phyloP scores from a whole-genome alignment of 257 asterid species.

The Penstemon barbatus region DNA sequence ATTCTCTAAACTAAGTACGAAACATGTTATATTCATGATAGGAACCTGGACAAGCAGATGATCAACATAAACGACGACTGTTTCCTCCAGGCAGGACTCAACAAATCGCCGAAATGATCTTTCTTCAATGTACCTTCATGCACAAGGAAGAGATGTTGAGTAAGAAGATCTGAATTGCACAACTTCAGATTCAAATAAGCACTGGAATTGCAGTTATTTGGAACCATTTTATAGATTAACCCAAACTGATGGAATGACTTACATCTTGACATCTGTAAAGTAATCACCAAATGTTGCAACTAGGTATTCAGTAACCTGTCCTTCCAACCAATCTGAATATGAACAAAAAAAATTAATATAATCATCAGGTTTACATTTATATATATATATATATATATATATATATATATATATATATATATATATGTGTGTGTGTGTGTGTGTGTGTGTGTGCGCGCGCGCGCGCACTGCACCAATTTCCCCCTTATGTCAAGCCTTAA shows the following conservation, averaged over 20 bases:
- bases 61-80: conserved; percentile 84
- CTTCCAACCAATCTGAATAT: conserved; percentile 93
- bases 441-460: no score
- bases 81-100: conserved; percentile 97
- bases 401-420: no score
- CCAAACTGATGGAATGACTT: conserved; percentile 35
- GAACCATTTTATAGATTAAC: conserved; percentile 8
- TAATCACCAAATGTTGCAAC: conserved; percentile 96
- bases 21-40: conserved; percentile 2
- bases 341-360: conserved; percentile 12
- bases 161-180: background rate
- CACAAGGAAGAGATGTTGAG: conserved; percentile 3
- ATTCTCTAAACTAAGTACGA: background rate
- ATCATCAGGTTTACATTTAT: conserved; percentile 4
- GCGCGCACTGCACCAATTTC: no score
- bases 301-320: conserved; percentile 94
- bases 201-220: conserved; percentile 23
- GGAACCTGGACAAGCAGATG: conserved; percentile 85
- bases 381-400: no score
- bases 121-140: conserved; percentile 86
- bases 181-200: background rate
- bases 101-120: conserved; percentile 92
- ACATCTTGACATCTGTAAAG: conserved; percentile 90
- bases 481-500: conserved; percentile 3
- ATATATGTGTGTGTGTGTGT: no score